A percentile compares a stretch with the other conserved stretches of the same genome.
Conservation (phyloP, 805 yeast genomes). For the Sugiyamaella americana region DNA sequence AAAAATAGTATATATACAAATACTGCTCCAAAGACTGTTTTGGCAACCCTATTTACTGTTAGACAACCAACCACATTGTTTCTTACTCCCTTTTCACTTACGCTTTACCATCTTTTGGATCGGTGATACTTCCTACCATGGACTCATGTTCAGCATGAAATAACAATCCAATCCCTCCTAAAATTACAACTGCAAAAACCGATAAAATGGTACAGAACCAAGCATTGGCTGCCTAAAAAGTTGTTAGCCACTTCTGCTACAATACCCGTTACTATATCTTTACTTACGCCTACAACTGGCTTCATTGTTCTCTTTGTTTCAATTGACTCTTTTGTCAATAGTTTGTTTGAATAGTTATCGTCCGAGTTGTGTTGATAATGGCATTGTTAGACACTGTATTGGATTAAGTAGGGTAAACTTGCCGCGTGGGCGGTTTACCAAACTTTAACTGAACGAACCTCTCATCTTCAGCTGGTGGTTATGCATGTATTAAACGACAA, state of each 20-base stretch:
- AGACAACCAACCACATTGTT: neutral
- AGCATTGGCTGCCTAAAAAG: constrained; percentile 64
- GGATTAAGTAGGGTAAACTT: too few species aligned
- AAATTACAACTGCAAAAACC: constrained; percentile 84
- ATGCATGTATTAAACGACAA: too few species aligned
- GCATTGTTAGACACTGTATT: too few species aligned
- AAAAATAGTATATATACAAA: constrained; percentile 74
- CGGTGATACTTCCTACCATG: constrained; percentile 84
- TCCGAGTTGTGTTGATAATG: too few species aligned
- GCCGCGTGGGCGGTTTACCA: too few species aligned
- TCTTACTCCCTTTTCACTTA: constrained; percentile 26
- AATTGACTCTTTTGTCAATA: too few species aligned
- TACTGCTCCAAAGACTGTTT: constrained; percentile 85
- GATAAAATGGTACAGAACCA: constrained; percentile 94
- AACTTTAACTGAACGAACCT: too few species aligned
- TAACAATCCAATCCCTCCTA: constrained; percentile 75
- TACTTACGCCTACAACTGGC: constrained; percentile 44
- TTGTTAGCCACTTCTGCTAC: constrained; percentile 1
- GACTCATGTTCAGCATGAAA: constrained; percentile 80
- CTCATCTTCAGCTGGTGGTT: too few species aligned
- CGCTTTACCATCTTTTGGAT: constrained; percentile 91
- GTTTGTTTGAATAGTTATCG: too few species aligned
- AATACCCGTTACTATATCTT: too few species aligned
- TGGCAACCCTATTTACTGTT: constrained; percentile 54
- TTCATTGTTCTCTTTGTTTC: constrained; percentile 34